Percentiles rank a stretch among this genome's conserved stretches.
These are phyloP conservation scores for Aspergillus ruber DNA, from an alignment of 2,329 filamentous ascomycete genomes.

Conservation along the genomic window DNA sequence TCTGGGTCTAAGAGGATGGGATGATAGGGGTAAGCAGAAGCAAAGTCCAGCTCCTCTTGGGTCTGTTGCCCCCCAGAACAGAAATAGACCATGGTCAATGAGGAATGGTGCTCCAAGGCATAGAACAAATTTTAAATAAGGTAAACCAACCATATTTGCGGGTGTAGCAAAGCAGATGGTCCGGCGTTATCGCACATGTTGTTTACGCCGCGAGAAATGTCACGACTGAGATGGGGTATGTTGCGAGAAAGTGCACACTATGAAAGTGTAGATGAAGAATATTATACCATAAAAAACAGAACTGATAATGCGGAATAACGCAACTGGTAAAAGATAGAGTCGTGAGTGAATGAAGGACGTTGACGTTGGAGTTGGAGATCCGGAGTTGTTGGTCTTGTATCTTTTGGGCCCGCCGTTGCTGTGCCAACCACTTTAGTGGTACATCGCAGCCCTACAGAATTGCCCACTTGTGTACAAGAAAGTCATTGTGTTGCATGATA, in stretches of 20 bases:
- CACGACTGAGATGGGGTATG: background rate
- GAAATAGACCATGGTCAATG: background rate
- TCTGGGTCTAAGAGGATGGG: background rate
- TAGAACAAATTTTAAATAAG: background rate
- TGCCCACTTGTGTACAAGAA: background rate
- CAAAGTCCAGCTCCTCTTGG: background rate
- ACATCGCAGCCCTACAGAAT: background rate
- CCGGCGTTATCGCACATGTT: constrained; percentile 7
- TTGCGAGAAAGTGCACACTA: background rate
- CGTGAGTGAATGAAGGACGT: background rate
- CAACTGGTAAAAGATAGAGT: background rate
- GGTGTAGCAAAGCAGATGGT: background rate
- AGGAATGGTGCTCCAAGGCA: background rate
- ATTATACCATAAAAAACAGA: constrained; percentile 1
- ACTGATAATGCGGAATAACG: background rate
- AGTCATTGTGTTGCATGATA: no score
- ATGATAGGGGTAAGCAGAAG: background rate
- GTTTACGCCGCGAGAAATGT: constrained; percentile 5
- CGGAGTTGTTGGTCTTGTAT: constrained; percentile 1
- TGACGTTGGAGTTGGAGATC: background rate
- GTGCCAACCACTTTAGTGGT: constrained; percentile 12
- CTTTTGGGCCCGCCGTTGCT: constrained; percentile 10
- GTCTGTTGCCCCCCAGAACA: background rate
- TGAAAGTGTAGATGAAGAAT: background rate
- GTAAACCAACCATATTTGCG: constrained; percentile 6